Evolutionary conservation across 2,329 filamentous ascomycete species (phyloP), one percentile per base, ranked within the genome.

Genomic region (Diplodia seriata): DNA sequence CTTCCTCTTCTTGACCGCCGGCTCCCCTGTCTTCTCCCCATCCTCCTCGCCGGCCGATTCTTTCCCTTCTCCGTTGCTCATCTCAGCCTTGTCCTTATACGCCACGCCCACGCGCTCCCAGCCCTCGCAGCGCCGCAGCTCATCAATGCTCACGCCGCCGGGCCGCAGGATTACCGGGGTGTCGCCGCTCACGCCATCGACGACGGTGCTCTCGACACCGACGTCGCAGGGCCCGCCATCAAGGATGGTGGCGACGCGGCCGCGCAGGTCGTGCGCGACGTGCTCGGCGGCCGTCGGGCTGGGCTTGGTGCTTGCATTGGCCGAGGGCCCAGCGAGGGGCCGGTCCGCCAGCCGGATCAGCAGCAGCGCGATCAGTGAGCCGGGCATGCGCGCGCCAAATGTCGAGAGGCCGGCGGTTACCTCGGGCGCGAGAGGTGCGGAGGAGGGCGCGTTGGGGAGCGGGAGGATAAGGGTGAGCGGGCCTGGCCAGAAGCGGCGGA

Each of bases 121-220:
- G 0, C 94, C 94, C 0, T 85, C 82, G 74, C 90, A 93, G 50
- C 82, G 76, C 53, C 90, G 85, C 67, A 98, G 81, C 76, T 93
- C 88, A 63, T 95, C 93, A 54, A 97, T 85, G 36, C 92, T 90
- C 38, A 99, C 85, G 8, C 95, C 95, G 1, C 95, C 95, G 0
- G 95, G 95, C 55, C 95, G 83, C 40, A 99, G 82, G 40, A 99
- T 88, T 2, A 90, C 87, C 0, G 95, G 95, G 7, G 94, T 94
- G 57, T 86, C 81, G 68, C 88, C 92, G 68, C 88, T 92, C 15
- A 98, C 81, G 0, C 95, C 95, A 75, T 98, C 95, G 0, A 99
- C 93, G 1, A 99, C 95, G 0, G 95, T 99, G 76, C 93, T 97
- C 80, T 99, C 95, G 0, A 99, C 93, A 1, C 95, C 95, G 12